Conservation (phyloP, 108 stramenopile species). For the Parietichytrium sp. region DNA sequence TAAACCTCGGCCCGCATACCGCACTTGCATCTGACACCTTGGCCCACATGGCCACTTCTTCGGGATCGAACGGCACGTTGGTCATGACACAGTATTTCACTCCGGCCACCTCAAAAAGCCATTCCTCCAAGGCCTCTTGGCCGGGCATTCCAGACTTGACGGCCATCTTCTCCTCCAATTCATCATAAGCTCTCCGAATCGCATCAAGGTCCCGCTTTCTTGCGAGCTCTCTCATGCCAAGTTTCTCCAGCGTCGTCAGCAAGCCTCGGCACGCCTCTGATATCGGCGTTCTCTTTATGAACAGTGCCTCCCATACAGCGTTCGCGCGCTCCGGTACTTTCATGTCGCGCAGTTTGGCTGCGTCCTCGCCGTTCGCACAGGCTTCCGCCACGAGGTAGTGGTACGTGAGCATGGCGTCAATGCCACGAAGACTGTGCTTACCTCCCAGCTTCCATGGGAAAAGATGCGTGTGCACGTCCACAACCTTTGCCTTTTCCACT, state of each 20-base stretch:
- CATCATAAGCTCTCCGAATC: too few relatives aligned
- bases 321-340: slow-evolving; percentile 54
- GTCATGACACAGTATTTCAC: slow-evolving; percentile 83
- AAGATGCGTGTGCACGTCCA: slow-evolving; percentile 87
- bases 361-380: slow-evolving; percentile 68
- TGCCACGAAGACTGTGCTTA: slow-evolving; percentile 78
- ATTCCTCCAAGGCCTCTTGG: slow-evolving; percentile 59
- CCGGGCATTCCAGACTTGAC: slow-evolving; percentile 50
- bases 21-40: not conserved
- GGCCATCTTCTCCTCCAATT: too few relatives aligned
- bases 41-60: slow-evolving; percentile 48
- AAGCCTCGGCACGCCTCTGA: slow-evolving; percentile 84
- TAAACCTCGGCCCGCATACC: slow-evolving; percentile 62
- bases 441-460: slow-evolving; percentile 77
- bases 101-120: slow-evolving; percentile 64
- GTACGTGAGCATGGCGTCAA: slow-evolving; percentile 85
- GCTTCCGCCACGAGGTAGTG: slow-evolving; percentile 86
- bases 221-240: slow-evolving; percentile 64
- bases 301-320: slow-evolving; percentile 77
- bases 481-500: slow-evolving; percentile 47
- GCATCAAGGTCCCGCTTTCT: slow-evolving; percentile 64
- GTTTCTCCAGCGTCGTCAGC: slow-evolving; percentile 64
- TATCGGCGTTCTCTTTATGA: slow-evolving; percentile 72
- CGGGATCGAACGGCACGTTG: slow-evolving; percentile 86
- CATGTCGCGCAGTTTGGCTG: not conserved